Conservation (phyloP, 2,329 filamentous ascomycete genomes). For the Trichoderma citrinoviride region DNA sequence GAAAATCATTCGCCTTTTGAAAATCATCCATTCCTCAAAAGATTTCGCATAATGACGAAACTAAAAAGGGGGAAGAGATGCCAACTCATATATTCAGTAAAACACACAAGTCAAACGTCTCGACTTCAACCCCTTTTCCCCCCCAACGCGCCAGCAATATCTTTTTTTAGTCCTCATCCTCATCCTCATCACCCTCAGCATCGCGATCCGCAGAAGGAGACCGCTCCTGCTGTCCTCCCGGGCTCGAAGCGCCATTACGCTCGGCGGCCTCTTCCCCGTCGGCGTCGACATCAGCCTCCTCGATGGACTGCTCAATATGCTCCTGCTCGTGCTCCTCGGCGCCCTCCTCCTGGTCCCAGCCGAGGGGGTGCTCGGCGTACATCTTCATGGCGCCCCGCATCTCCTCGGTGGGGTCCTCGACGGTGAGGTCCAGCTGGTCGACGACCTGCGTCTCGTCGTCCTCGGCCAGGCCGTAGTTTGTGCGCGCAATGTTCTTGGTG, state of each 20-base stretch:
- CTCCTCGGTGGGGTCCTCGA: constrained; percentile 55
- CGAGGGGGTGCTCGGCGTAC: constrained; percentile 54
- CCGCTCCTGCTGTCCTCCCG: constrained; percentile 27
- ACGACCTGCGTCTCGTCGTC: constrained; percentile 52
- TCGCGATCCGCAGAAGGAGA: constrained; percentile 43
- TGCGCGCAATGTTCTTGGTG: constrained; percentile 60
- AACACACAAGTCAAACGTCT: not conserved
- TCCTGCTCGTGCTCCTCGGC: constrained; percentile 23
- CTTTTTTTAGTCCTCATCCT: constrained; percentile 27
- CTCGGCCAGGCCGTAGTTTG: constrained; percentile 41
- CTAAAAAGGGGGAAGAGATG: not conserved
- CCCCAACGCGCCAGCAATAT: not conserved
- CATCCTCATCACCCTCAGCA: constrained; percentile 45
- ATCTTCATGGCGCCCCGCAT: constrained; percentile 50
- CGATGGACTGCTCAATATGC: constrained; percentile 22
- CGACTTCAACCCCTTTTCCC: not conserved
- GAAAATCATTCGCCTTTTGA: not conserved
- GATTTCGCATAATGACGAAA: not conserved
- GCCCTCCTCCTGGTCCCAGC: constrained; percentile 41
- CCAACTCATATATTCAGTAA: not conserved
- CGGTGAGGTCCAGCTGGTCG: constrained; percentile 54
- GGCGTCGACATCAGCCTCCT: constrained; percentile 24
- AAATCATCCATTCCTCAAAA: not conserved
- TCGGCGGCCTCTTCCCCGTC: constrained; percentile 32
- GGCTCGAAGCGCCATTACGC: constrained; percentile 26